Percentiles rank a stretch among this genome's conserved stretches.
These are phyloP conservation scores for Vachellia collinsii DNA, from an alignment of 306 rosid genomes.

Conservation along the genomic window DNA sequence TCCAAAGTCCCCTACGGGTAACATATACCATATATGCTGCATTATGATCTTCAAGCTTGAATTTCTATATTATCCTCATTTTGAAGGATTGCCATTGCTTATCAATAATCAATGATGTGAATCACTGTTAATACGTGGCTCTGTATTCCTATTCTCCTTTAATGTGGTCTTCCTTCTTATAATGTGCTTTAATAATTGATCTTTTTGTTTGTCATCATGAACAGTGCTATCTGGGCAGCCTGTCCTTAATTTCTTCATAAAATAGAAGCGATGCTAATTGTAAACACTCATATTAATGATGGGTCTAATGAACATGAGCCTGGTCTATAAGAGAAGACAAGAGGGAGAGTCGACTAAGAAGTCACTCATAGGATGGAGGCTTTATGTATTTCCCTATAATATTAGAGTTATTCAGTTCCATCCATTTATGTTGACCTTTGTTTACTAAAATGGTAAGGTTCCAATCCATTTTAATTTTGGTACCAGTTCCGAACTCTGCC, in stretches of 20 bases:
- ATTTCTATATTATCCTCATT: conserved; percentile 18
- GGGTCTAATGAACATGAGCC: neutral
- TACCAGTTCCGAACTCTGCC: neutral
- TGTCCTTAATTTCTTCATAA: conserved; percentile 28
- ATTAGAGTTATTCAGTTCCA: neutral
- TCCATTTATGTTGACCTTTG: conserved; percentile 8
- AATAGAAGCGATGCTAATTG: conserved; percentile 24
- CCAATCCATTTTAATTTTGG: conserved; percentile 26
- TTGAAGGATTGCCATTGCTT: conserved; percentile 26
- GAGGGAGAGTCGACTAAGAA: neutral
- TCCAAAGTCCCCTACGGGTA: conserved; percentile 98
- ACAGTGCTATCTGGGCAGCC: conserved; percentile 9
- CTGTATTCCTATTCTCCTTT: conserved; percentile 26
- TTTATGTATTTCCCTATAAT: neutral
- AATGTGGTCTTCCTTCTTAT: conserved; percentile 8
- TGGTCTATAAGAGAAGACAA: neutral
- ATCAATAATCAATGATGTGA: conserved; percentile 14
- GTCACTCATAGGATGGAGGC: neutral
- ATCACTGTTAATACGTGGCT: conserved; percentile 21
- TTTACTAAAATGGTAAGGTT: conserved; percentile 17
- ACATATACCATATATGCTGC: conserved; percentile 38
- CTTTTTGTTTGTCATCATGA: conserved; percentile 14
- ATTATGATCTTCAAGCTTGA: conserved; percentile 29
- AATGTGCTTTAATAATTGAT: conserved; percentile 26
- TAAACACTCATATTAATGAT: neutral